Percentiles rank a stretch among this genome's conserved stretches.
phyloP scores from a whole-genome alignment of 208 protist species.

The Trypanosoma cruzi region DNA sequence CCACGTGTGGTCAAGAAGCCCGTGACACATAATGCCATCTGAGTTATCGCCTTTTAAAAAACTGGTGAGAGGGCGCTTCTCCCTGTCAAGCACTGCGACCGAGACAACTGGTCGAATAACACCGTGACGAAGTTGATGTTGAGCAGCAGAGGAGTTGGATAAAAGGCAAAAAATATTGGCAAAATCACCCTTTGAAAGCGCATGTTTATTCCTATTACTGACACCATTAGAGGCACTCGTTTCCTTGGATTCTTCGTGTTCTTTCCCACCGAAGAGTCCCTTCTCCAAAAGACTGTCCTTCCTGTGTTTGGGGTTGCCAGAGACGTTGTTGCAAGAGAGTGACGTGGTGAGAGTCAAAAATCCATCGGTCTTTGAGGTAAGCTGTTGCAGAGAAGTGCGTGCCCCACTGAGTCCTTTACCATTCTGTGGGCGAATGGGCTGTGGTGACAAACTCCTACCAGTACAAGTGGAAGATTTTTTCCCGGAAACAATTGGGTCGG shows the following conservation, averaged over 20 bases:
- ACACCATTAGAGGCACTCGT: not conserved
- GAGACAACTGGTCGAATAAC: slow-evolving; percentile 66
- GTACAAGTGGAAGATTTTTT: slow-evolving; percentile 6
- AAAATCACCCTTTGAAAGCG: slow-evolving; percentile 14
- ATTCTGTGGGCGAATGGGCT: not conserved
- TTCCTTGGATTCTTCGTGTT: not conserved
- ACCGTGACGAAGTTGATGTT: slow-evolving; percentile 69
- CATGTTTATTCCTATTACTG: not conserved
- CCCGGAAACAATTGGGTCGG: slow-evolving; percentile 6
- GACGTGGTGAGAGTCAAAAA: slow-evolving; percentile 48
- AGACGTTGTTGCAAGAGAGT: slow-evolving; percentile 69
- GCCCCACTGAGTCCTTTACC: not conserved
- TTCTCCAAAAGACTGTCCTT: slow-evolving; percentile 46
- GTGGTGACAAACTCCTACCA: slow-evolving; percentile 11
- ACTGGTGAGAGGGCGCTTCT: not conserved
- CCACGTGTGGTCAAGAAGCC: slow-evolving; percentile 75
- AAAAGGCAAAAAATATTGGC: slow-evolving; percentile 65
- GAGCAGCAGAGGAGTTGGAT: slow-evolving; percentile 57
- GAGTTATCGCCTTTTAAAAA: slow-evolving; percentile 6
- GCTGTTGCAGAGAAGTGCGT: slow-evolving; percentile 12
- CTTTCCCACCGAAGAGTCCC: slow-evolving; percentile 34
- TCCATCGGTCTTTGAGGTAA: slow-evolving; percentile 46
- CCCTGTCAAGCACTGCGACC: slow-evolving; percentile 53
- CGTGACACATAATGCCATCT: slow-evolving; percentile 43
- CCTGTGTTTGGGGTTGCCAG: slow-evolving; percentile 54